Evolutionary conservation across 495 filamentous ascomycete genomes (phyloP).

Genomic region (Terfezia boudieri): DNA sequence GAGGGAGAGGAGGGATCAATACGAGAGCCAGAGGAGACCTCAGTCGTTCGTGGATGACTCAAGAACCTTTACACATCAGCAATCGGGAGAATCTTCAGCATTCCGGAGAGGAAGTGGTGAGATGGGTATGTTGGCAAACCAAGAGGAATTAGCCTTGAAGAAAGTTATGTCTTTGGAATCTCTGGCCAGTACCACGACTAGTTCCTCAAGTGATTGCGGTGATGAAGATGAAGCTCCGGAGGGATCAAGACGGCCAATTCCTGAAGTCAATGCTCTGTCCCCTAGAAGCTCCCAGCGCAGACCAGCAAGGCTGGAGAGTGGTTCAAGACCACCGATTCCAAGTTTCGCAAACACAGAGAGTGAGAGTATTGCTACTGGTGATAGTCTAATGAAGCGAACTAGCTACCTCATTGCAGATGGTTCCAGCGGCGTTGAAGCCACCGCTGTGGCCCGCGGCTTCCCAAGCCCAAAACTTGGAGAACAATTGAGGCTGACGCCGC

Average conservation of each 20-base stretch:
- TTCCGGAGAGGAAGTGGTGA: neutral
- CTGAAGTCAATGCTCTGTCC: neutral
- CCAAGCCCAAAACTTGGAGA: neutral
- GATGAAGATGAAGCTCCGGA: neutral
- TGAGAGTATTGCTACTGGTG: neutral
- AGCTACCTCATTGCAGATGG: neutral
- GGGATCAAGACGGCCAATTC: neutral
- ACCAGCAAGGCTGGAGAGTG: neutral
- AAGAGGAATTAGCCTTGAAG: neutral
- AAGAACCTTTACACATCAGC: neutral
- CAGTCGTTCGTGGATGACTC: neutral
- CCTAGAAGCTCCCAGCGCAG: neutral
- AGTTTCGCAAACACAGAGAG: neutral
- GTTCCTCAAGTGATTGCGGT: neutral
- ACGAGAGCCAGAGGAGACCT: neutral
- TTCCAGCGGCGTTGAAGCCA: neutral
- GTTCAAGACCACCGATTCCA: neutral
- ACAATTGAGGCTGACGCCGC: neutral
- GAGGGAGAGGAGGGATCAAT: neutral
- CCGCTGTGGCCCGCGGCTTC: neutral
- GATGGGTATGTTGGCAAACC: neutral
- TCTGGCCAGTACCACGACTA: neutral
- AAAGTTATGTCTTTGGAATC: neutral
- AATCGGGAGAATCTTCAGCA: neutral
- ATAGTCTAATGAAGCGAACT: neutral